Evolutionary conservation across 805 yeast species (phyloP), one percentile per base, ranked within the genome.

Genomic region (Trichomonascus vanleenenianus): DNA sequence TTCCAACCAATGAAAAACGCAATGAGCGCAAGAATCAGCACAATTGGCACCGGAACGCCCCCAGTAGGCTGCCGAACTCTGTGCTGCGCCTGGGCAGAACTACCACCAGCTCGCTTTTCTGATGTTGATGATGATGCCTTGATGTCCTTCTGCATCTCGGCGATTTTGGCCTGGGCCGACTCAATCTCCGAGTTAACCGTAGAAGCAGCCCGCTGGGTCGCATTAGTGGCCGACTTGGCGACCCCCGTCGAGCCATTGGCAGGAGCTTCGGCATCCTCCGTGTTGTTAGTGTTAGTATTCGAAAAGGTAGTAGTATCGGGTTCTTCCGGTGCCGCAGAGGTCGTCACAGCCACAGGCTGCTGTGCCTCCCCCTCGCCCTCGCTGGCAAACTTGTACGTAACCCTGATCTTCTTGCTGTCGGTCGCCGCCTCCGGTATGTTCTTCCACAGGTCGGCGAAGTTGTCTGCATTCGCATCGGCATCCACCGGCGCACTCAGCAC

Each of bases 401-500:
- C 91, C 64, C 75, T 77, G 63, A 77, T 77, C 68, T 79, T 83
- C 68, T 76, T 83, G 15, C 34, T 15, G 32, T 10, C 14, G 12
- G 25, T 25, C 6, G 16, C 71, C 61, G 73, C 74, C 31, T 74
- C 61, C 62, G 83, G 89, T 61, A 87, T 73, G 45, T 74, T 68
- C n/a, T 83, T 59, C 96, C 96, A 88, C 56, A 75, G 66, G 41
- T 81, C 82, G 42, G 85, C 75, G 42, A 85, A 82, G 74, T 59
- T 37, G 75, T 69, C 44, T 34, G 44, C 46, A 16, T 50, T 74
- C 74, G 50, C 76, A 63, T 46, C 48, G 6, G 72, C 75, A 44
- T 70, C 65, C 50, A 87, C 78, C 40, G 96, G 94, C 53, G 88
- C 74, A 22, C 94, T 78, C 55, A 89, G 89, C 49, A 93, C 80